A percentile compares a stretch with the other conserved stretches of the same genome.
phyloP scores from a whole-genome alignment of 2,329 filamentous ascomycete genomes.

The Nigrospora oryzae region DNA sequence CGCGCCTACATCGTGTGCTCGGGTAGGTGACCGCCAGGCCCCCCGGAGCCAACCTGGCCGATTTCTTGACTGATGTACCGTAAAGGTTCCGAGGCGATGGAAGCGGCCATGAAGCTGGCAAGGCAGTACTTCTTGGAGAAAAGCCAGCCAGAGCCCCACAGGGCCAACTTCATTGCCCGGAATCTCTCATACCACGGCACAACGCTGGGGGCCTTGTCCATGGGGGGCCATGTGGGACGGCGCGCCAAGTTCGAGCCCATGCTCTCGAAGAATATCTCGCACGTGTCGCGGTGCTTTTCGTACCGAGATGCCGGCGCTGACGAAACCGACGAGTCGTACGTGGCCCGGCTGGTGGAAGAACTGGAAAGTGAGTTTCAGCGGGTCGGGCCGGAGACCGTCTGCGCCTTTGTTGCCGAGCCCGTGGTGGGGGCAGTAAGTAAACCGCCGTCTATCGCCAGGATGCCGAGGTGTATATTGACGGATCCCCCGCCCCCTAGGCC shows the following conservation, averaged over 20 bases:
- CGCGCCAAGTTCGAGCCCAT: constrained; percentile 55
- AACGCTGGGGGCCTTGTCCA: constrained; percentile 58
- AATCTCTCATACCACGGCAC: constrained; percentile 64
- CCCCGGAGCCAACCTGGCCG: background rate
- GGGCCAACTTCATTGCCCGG: constrained; percentile 60
- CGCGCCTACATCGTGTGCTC: constrained; percentile 25
- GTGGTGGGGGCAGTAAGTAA: constrained; percentile 59
- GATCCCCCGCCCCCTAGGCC: constrained; percentile 8
- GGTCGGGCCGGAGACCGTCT: constrained; percentile 57
- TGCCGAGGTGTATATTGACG: too few species aligned
- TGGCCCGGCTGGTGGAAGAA: constrained; percentile 51
- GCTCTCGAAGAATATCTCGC: constrained; percentile 45
- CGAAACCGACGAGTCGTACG: constrained; percentile 52
- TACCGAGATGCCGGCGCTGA: constrained; percentile 46
- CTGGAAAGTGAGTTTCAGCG: constrained; percentile 58
- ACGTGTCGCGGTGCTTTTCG: constrained; percentile 58
- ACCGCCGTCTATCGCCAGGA: too few species aligned
- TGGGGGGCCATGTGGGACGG: constrained; percentile 54
- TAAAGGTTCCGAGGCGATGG: constrained; percentile 53
- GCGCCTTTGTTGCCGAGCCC: constrained; percentile 66
- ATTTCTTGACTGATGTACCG: background rate
- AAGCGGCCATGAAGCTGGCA: constrained; percentile 53
- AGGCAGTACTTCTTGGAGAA: constrained; percentile 54
- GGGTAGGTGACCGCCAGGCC: constrained; percentile 14
- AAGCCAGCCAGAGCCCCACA: constrained; percentile 37